phyloP scores from a whole-genome alignment of 441 rosid genomes.

The Hypseocharis bilobata region DNA sequence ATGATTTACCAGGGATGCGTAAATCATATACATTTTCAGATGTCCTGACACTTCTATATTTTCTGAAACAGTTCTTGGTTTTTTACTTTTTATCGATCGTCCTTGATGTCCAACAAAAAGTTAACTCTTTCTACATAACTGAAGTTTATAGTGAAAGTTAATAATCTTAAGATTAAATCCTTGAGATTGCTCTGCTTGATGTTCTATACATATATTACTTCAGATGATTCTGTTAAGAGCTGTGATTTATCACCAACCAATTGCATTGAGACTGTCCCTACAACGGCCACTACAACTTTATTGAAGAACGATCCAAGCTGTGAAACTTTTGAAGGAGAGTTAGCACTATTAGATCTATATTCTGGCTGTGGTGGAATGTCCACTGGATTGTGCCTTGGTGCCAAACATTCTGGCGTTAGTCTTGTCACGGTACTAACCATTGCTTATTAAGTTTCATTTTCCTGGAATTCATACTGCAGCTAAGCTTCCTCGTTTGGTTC shows the following conservation, averaged over 20 bases:
- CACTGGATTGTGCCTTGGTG: conserved; percentile 67
- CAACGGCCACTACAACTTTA: conserved; percentile 14
- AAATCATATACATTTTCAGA: conserved; percentile 1
- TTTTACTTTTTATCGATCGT: neutral
- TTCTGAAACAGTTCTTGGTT: neutral
- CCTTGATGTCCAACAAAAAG: neutral
- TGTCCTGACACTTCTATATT: neutral
- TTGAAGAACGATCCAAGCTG: conserved; percentile 12
- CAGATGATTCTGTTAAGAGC: conserved; percentile 37
- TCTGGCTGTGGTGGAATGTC: conserved; percentile 90
- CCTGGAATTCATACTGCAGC: conserved; percentile 12
- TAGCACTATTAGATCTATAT: conserved; percentile 52
- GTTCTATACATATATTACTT: conserved; percentile 17
- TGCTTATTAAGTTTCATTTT: neutral
- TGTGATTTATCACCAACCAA: conserved; percentile 22
- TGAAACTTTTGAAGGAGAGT: conserved; percentile 20
- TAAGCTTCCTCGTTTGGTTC: conserved; percentile 18
- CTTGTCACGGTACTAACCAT: conserved; percentile 41
- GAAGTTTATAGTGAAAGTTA: neutral
- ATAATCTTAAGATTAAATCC: neutral
- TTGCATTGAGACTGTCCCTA: conserved; percentile 21
- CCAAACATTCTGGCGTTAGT: conserved; percentile 39
- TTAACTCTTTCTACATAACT: neutral
- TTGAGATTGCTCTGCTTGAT: conserved; percentile 16
- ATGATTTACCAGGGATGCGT: neutral